Evolutionary conservation across 495 filamentous ascomycete species (phyloP).

Genomic region (Xylona heveae): DNA sequence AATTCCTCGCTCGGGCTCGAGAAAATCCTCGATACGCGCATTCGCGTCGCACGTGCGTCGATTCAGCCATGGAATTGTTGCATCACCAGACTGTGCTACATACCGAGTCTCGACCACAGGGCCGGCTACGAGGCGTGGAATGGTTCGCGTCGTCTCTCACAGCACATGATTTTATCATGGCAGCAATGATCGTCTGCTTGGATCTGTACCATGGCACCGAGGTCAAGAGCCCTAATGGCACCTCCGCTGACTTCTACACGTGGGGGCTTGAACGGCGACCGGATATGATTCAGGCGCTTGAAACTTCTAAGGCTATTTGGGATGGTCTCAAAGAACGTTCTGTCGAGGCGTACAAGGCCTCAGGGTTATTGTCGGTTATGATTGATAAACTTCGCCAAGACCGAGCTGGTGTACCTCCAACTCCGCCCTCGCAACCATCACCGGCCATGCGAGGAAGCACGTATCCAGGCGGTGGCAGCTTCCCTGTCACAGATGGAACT

Average conservation of each 20-base stretch:
- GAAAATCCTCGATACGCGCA: conserved; percentile 56
- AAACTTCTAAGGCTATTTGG: conserved; percentile 59
- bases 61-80: conserved; percentile 56
- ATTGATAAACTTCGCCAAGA: conserved; percentile 34
- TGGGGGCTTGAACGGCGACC: conserved; percentile 51
- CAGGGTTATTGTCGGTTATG: conserved; percentile 57
- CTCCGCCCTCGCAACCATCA: conserved; percentile 3
- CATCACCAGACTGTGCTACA: conserved; percentile 56
- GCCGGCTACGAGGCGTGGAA: conserved; percentile 46
- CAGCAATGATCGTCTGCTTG: conserved; percentile 71
- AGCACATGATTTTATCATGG: conserved; percentile 64
- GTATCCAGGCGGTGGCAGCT: neutral
- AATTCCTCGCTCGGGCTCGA: conserved; percentile 50
- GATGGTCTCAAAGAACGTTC: conserved; percentile 47
- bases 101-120: conserved; percentile 49
- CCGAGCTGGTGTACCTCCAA: neutral
- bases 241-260: conserved; percentile 32
- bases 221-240: conserved; percentile 12
- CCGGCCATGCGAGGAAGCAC: neutral
- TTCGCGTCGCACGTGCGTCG: conserved; percentile 63
- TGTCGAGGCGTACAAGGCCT: conserved; percentile 80
- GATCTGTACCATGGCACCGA: conserved; percentile 37
- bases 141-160: conserved; percentile 64
- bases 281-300: conserved; percentile 55
- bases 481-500: neutral